Percentiles rank a stretch among this genome's conserved stretches.
Evolutionary conservation across 495 filamentous ascomycete genomes (phyloP).

Genomic region (Zalerion maritima): DNA sequence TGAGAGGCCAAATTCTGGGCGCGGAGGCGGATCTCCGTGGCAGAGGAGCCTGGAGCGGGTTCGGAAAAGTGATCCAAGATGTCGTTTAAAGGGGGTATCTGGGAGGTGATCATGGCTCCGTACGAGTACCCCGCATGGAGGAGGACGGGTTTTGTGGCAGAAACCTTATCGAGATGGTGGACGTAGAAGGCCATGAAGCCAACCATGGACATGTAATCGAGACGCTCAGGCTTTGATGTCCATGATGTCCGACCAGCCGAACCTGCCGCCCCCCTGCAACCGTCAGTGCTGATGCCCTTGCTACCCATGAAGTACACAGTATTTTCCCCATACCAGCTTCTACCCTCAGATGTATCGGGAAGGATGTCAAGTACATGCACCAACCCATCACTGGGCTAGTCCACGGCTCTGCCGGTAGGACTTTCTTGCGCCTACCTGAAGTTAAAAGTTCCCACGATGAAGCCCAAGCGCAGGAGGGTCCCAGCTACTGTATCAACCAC

Average conservation of each 20-base stretch:
- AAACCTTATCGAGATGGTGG: slow-evolving; percentile 25
- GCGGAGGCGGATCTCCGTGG: slow-evolving; percentile 49
- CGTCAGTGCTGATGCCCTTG: no score
- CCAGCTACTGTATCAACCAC: slow-evolving; percentile 49
- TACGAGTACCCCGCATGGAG: slow-evolving; percentile 84
- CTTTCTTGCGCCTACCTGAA: no score
- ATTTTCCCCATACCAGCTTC: no score
- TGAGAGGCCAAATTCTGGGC: slow-evolving; percentile 48
- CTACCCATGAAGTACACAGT: no score
- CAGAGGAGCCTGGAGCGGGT: slow-evolving; percentile 33
- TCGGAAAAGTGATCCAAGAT: slow-evolving; percentile 45
- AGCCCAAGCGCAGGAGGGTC: slow-evolving; percentile 52
- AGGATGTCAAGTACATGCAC: no score
- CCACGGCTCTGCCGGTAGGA: no score
- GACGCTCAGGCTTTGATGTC: slow-evolving; percentile 64
- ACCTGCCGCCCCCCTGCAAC: slow-evolving; percentile 65
- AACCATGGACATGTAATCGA: slow-evolving; percentile 67
- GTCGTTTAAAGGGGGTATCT: slow-evolving; percentile 45
- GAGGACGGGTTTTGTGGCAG: slow-evolving; percentile 18
- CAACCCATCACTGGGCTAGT: no score
- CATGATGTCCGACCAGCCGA: slow-evolving; percentile 71
- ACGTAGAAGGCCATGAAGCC: slow-evolving; percentile 66
- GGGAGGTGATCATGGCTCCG: slow-evolving; percentile 64
- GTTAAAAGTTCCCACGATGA: slow-evolving; percentile 78
- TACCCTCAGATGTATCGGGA: no score